A percentile compares a stretch with the other conserved stretches of the same genome.
Conservation (phyloP, 2,329 filamentous ascomycete species). For the Fusarium napiforme region DNA sequence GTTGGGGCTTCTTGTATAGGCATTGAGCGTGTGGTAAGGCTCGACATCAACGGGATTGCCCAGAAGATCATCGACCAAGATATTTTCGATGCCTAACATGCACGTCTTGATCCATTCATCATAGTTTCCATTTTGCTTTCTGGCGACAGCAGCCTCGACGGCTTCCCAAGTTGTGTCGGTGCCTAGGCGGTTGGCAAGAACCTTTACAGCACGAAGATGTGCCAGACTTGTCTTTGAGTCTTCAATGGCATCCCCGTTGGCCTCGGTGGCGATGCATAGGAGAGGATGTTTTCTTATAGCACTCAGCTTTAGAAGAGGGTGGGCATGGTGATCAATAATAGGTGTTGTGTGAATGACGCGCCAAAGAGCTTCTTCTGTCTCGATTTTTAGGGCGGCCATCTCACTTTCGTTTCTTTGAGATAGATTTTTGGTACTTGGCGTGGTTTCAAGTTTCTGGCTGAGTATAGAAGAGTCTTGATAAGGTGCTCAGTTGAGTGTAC, state of each 20-base stretch:
- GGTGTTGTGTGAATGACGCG: slow-evolving; percentile 64
- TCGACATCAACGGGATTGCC: slow-evolving; percentile 66
- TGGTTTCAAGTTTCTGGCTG: not conserved
- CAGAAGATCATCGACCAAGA: slow-evolving; percentile 84
- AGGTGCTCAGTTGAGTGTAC: not conserved
- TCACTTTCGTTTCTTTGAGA: not conserved
- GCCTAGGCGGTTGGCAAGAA: slow-evolving; percentile 72
- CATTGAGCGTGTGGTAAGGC: slow-evolving; percentile 71
- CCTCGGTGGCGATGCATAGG: slow-evolving; percentile 76
- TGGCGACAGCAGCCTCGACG: slow-evolving; percentile 58
- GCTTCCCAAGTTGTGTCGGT: slow-evolving; percentile 72
- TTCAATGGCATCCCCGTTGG: slow-evolving; percentile 72
- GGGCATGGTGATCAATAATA: slow-evolving; percentile 79
- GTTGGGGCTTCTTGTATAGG: slow-evolving; percentile 70
- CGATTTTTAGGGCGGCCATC: slow-evolving; percentile 25
- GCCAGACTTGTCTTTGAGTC: slow-evolving; percentile 72
- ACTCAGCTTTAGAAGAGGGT: slow-evolving; percentile 70
- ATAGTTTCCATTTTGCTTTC: slow-evolving; percentile 57
- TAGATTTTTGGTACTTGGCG: not conserved
- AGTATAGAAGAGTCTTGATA: not conserved
- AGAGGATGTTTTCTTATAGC: slow-evolving; percentile 60
- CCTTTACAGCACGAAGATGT: slow-evolving; percentile 75
- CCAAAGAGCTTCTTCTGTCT: slow-evolving; percentile 43
- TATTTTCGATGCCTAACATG: slow-evolving; percentile 75
- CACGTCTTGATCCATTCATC: slow-evolving; percentile 71